These are phyloP conservation scores for Jacaranda mimosifolia DNA, from an alignment of 257 asterid genomes.

Conservation along the genomic window DNA sequence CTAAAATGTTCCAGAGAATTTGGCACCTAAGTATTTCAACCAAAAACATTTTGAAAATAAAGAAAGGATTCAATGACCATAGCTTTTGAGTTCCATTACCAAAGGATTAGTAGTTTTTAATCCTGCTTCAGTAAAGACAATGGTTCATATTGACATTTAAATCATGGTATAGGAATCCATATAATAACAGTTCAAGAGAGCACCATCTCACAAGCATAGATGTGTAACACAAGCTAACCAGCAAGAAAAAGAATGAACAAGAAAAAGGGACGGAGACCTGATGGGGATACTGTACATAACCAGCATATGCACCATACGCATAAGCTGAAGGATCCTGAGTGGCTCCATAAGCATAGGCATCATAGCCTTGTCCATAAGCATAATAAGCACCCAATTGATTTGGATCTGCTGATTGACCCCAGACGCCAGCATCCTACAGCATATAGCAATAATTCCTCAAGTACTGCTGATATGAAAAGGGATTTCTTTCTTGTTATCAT, in stretches of 20 bases:
- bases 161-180: neutral
- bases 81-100: constrained; percentile 18
- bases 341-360: constrained; percentile 87
- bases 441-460: constrained; percentile 31
- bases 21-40: neutral
- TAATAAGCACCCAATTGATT: constrained; percentile 85
- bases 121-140: constrained; percentile 8
- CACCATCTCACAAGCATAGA: constrained; percentile 18
- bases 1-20: neutral
- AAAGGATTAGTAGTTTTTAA: neutral
- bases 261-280: constrained; percentile 53
- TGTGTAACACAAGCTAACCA: constrained; percentile 12
- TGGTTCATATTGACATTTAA: neutral
- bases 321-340: constrained; percentile 85
- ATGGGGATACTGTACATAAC: constrained; percentile 80
- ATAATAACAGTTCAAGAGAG: neutral
- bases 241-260: neutral
- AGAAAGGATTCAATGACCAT: neutral
- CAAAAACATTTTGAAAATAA: neutral
- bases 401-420: constrained; percentile 90
- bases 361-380: constrained; percentile 96
- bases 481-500: constrained; percentile 5
- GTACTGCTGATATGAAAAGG: constrained; percentile 2
- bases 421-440: constrained; percentile 72
- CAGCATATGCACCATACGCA: constrained; percentile 88